Conservation (phyloP, 352 stramenopile genomes). For the Phytophthora kernoviae region DNA sequence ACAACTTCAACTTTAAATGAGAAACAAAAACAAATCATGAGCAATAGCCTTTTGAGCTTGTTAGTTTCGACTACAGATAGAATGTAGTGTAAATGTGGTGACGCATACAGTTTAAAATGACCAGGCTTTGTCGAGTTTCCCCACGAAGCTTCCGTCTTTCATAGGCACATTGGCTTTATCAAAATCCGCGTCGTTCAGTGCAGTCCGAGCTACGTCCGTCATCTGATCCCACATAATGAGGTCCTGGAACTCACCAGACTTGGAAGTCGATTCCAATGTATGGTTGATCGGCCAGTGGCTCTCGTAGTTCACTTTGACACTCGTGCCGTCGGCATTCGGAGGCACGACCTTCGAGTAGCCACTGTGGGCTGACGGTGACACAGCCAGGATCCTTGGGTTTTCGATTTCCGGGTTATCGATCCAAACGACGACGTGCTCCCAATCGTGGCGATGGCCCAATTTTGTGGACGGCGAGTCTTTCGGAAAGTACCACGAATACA, state of each 20-base stretch:
- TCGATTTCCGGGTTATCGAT: conserved; percentile 21
- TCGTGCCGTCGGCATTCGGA: conserved; percentile 12
- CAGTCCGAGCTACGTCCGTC: conserved; percentile 20
- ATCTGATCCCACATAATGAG: conserved; percentile 33
- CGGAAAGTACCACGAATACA: too few species aligned
- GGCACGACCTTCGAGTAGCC: conserved; percentile 22
- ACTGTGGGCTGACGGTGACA: conserved; percentile 10
- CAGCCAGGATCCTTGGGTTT: conserved; percentile 12
- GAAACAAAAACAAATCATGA: too few species aligned
- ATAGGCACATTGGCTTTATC: conserved; percentile 30
- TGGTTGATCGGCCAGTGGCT: conserved; percentile 19
- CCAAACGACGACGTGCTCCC: conserved; percentile 38
- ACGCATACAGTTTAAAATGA: conserved; percentile 11
- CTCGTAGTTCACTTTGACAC: too few species aligned
- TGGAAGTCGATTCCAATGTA: conserved; percentile 12
- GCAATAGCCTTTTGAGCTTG: too few species aligned
- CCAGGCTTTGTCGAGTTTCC: conserved; percentile 25
- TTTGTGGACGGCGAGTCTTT: too few species aligned
- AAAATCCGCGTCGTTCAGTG: conserved; percentile 19
- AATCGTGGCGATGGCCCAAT: too few species aligned
- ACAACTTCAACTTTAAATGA: too few species aligned
- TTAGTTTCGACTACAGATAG: too few species aligned
- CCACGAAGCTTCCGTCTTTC: conserved; percentile 36
- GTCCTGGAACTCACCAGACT: conserved; percentile 16
- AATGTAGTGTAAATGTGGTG: too few species aligned